Evolutionary conservation across 495 filamentous ascomycete genomes (phyloP), one percentile per base, ranked within the genome.

Genomic region (Cercophora newfieldiana): DNA sequence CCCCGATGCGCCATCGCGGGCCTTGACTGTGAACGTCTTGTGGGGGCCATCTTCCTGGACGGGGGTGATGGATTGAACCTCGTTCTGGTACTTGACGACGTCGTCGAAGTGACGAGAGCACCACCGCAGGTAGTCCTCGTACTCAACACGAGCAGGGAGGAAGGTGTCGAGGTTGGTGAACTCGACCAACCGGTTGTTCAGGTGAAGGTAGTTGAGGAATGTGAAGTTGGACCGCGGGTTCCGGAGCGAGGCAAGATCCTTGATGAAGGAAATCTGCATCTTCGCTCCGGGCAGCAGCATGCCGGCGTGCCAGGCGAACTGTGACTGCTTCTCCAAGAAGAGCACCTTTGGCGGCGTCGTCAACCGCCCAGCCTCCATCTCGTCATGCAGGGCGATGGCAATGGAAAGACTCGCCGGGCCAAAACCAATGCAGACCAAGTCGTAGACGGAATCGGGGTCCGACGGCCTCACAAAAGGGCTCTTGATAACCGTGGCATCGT

Each of bases 181-280:
- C 61, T 91, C 86, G 51, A 96, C 87, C 47, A 99, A 83, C 7
- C 95, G 85, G 55, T 85, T 81, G 67, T 96, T 87, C 67, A 84
- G 75, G 78, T 94, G 88, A 2, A 99, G 85, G 74, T 97, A 97
- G 75, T 97, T 97, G 66, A 97, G 81, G 78, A 99, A 99, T 5
- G 94, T 97, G 79, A 97, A 99, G 68, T 93, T 82, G 60, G 92
- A 96, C 64, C 89, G 87, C 2, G 94, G 94, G 68, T 97, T 88
- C 47, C 94, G 85, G 51, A 97, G 78, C 8, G 92, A 95, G 12
- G 95, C 94, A 64, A 99, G 83, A 71, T 97, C 95, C 80, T 99
- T 99, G 77, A 99, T 83, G 83, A 97, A 99, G 31, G 91, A 94
- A 65, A 99, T 97, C 76, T 99, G 94, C 94, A 99, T 99, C 74